A percentile compares a stretch with the other conserved stretches of the same genome.
These are phyloP conservation scores for Blastocystis hominis DNA, from an alignment of 352 stramenopile species.

Conservation along the genomic window DNA sequence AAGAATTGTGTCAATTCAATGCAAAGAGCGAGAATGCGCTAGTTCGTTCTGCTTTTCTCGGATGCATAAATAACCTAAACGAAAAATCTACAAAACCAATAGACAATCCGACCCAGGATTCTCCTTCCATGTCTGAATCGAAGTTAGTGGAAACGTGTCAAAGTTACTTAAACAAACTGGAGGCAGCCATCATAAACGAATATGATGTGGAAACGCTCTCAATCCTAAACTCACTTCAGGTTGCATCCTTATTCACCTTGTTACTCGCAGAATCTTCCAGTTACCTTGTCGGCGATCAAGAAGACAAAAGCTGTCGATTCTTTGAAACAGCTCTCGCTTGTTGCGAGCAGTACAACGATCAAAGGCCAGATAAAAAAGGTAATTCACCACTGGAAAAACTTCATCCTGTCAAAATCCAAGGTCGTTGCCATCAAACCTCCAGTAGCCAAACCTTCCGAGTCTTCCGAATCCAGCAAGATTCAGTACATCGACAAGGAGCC, in stretches of 20 bases:
- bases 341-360: not conserved
- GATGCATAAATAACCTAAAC: not conserved
- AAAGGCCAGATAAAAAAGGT: not conserved
- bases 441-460: not conserved
- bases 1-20: slow-evolving; percentile 14
- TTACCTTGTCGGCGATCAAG: not conserved
- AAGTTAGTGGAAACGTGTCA: not conserved
- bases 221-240: not conserved
- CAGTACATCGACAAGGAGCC: not conserved
- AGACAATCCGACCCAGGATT: not conserved
- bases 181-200: slow-evolving; percentile 48
- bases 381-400: not conserved
- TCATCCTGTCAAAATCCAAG: not conserved
- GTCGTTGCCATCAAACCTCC: not conserved
- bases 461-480: not conserved
- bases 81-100: not conserved
- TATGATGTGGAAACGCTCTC: not conserved
- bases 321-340: not conserved
- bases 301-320: not conserved
- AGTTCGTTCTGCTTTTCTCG: not conserved
- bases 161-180: not conserved
- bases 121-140: not conserved
- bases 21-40: not conserved
- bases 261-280: not conserved
- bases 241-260: not conserved